Evolutionary conservation across 1,139 yeast genomes (phyloP).

Genomic region (Pichia cactophila): DNA sequence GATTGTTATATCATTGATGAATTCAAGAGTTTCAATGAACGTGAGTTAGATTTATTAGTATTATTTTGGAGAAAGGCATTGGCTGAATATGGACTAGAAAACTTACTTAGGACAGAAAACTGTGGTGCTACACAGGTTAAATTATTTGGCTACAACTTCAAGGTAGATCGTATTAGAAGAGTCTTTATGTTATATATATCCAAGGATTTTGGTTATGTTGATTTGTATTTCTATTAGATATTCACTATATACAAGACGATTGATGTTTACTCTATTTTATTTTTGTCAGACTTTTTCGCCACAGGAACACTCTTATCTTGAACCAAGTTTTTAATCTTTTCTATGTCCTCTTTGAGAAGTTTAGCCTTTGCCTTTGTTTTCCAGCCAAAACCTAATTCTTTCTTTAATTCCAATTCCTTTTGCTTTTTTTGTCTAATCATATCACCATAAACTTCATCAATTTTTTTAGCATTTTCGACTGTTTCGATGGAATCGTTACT

Average conservation of each 20-base stretch:
- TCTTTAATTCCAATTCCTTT: conserved; percentile 30
- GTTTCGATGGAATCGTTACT: conserved; percentile 71
- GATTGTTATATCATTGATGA: conserved; percentile 14
- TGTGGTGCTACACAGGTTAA: conserved; percentile 12
- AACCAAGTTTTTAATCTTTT: conserved; percentile 20
- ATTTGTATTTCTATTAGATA: conserved; percentile 17
- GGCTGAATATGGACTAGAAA: conserved; percentile 11
- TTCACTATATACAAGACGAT: not conserved
- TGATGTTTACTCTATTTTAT: not conserved
- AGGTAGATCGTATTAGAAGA: conserved; percentile 11
- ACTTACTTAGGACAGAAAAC: conserved; percentile 7
- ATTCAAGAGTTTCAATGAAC: conserved; percentile 17
- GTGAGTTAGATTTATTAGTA: conserved; percentile 15
- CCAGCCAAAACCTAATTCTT: conserved; percentile 37
- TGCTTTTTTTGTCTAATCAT: conserved; percentile 25
- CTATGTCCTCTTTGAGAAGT: conserved; percentile 27
- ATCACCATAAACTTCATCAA: conserved; percentile 41
- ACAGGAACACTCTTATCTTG: conserved; percentile 26
- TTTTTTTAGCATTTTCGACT: conserved; percentile 64
- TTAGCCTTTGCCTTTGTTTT: conserved; percentile 28
- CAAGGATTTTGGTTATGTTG: conserved; percentile 17
- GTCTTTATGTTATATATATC: conserved; percentile 19
- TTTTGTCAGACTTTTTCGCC: conserved; percentile 1
- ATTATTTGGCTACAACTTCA: conserved; percentile 23
- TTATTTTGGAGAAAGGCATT: conserved; percentile 20